Conservation (phyloP, 768 basidiomycete species). For the Russula compacta region DNA sequence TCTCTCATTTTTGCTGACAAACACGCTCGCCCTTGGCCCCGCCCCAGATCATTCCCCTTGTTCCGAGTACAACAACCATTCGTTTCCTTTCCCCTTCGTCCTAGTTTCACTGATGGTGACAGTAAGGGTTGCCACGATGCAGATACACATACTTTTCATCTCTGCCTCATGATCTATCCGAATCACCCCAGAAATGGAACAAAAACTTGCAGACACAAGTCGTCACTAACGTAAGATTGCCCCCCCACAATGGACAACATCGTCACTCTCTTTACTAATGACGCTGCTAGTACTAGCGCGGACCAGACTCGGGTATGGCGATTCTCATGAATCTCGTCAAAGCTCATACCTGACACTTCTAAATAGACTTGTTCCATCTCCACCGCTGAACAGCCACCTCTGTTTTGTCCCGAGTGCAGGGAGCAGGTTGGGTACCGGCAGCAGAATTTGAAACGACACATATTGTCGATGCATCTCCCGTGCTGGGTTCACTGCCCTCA, state of each 20-base stretch:
- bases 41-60: neutral
- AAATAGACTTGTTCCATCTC: neutral
- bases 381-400: neutral
- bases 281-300: neutral
- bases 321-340: neutral
- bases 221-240: no score
- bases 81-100: no score
- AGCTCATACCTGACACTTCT: neutral
- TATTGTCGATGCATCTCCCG: neutral
- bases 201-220: no score
- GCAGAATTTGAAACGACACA: neutral
- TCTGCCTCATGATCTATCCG: neutral
- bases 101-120: no score
- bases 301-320: neutral
- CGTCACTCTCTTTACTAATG: neutral
- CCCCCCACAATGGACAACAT: neutral
- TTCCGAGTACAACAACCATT: neutral
- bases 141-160: neutral
- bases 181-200: no score
- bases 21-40: neutral
- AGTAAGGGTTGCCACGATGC: neutral
- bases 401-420: neutral
- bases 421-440: neutral
- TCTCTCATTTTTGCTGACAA: constrained; percentile 18
- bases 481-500: neutral